These are phyloP conservation scores for Pterocarpus macrocarpus DNA, from an alignment of 306 rosid species.

Conservation along the genomic window DNA sequence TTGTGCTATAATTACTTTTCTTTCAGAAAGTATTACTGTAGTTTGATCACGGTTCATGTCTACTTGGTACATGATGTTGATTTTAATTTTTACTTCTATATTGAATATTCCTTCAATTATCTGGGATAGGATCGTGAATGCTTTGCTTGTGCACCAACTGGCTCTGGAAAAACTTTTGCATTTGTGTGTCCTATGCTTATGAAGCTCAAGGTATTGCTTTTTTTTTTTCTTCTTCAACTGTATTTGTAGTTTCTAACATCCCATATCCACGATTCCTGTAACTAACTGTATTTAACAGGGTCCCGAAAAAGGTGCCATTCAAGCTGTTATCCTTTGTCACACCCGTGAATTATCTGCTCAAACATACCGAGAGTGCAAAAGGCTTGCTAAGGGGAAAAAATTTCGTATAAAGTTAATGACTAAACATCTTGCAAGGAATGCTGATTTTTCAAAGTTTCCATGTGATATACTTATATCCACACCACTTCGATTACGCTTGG, in stretches of 20 bases:
- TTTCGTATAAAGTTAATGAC: slow-evolving; percentile 80
- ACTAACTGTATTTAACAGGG: slow-evolving; percentile 56
- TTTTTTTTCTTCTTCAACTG: slow-evolving; percentile 20
- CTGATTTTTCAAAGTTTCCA: slow-evolving; percentile 72
- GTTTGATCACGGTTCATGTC: slow-evolving; percentile 27
- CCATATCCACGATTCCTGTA: slow-evolving; percentile 38
- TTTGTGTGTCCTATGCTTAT: slow-evolving; percentile 93
- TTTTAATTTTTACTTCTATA: background rate
- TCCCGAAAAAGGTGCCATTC: slow-evolving; percentile 68
- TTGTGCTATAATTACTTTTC: slow-evolving; percentile 30
- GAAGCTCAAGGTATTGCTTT: slow-evolving; percentile 77
- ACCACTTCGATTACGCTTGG: slow-evolving; percentile 79
- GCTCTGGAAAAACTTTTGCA: slow-evolving; percentile 95
- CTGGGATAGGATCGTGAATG: slow-evolving; percentile 80
- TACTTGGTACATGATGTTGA: background rate
- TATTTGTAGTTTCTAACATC: slow-evolving; percentile 25
- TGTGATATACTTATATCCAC: slow-evolving; percentile 92
- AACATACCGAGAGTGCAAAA: slow-evolving; percentile 91
- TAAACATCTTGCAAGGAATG: slow-evolving; percentile 61
- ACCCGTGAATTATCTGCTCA: slow-evolving; percentile 90
- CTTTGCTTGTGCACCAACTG: slow-evolving; percentile 99
- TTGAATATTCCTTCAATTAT: background rate
- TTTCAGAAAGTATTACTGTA: slow-evolving; percentile 1
- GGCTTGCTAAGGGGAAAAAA: slow-evolving; percentile 72
- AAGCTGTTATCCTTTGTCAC: slow-evolving; percentile 88